Evolutionary conservation across 305 asterid genomes (phyloP), one percentile per base, ranked within the genome.

Genomic region (Fraxinus paxiana): DNA sequence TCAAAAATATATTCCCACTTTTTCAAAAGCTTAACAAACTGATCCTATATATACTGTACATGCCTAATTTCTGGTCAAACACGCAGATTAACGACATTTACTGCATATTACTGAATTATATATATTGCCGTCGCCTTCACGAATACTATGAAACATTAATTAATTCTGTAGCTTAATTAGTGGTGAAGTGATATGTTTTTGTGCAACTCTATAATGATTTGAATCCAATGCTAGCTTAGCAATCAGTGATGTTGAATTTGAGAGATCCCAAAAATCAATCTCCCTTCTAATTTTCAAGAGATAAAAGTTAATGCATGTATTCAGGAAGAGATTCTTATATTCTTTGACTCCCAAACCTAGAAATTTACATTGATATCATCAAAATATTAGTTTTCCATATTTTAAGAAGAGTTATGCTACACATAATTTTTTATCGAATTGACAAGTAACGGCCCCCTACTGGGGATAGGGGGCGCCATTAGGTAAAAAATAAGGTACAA

Each of bases 101-200:
- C 67, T 43, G 80, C 78, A 59, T 72, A 85, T 73, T 59, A 61
- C 67, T 28, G 26, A 13, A 38, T 75, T 9, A 17, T 54, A 9
- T 17, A 5, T 51, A 51, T 85, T 85, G 89, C 92, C 92, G 92
- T 89, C 91, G 88, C 92, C 91, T 89, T 89, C 92, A 87, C 91
- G 91, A 82, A 89, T 85, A 73, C 87, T 87, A 63, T 17, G n/a
- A 69, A 74, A 48, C 63, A 81, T 74, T 77, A 76, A 89, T 76
- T 82, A 83, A 76, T 75, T 31, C 75, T 86, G 6, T n/a, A 56
- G 67, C 26, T 56, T 17, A 56, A 18, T 56, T 56, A 48, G 59
- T 48, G 59, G 20, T 48, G 59, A 48, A 48, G 59, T 15, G 18
- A 48, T 1, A 3, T 13, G n/a, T 13, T 13, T 41, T 46, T 13